Conservation (phyloP, 805 yeast species). For the Saccharomycopsis sp. region DNA sequence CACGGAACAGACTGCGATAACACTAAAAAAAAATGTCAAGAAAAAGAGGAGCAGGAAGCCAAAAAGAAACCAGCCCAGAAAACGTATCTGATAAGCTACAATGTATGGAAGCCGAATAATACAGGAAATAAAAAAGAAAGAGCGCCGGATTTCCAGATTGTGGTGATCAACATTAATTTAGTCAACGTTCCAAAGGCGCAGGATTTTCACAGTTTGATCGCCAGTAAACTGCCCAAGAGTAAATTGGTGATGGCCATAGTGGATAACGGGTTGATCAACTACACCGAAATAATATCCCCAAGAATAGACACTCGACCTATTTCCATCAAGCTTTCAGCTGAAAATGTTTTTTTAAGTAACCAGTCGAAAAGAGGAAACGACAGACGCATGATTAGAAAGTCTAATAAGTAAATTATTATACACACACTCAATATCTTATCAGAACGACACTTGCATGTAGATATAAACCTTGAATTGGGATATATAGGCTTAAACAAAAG, state of each 20-base stretch:
- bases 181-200: constrained; percentile 22
- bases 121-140: constrained; percentile 35
- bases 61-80: not conserved
- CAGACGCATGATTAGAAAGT: not conserved
- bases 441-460: not conserved
- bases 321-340: constrained; percentile 4
- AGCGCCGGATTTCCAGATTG: constrained; percentile 60
- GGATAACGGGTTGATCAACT: constrained; percentile 57
- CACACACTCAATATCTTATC: not conserved
- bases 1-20: not conserved
- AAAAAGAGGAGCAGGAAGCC: not conserved
- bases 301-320: not conserved
- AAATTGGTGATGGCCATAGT: constrained; percentile 46
- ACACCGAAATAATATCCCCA: constrained; percentile 27
- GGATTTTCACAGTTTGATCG: constrained; percentile 25
- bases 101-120: constrained; percentile 72
- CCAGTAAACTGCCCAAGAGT: constrained; percentile 24
- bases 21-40: not conserved
- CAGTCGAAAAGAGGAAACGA: not conserved
- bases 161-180: constrained; percentile 39
- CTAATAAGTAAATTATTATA: not conserved
- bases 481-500: too few relatives aligned
- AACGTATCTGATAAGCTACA: constrained; percentile 32
- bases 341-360: constrained; percentile 7
- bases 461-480: not conserved